Base-by-base conservation (phyloP, 1,139 yeast species). In the Candida dubliniensis region DNA sequence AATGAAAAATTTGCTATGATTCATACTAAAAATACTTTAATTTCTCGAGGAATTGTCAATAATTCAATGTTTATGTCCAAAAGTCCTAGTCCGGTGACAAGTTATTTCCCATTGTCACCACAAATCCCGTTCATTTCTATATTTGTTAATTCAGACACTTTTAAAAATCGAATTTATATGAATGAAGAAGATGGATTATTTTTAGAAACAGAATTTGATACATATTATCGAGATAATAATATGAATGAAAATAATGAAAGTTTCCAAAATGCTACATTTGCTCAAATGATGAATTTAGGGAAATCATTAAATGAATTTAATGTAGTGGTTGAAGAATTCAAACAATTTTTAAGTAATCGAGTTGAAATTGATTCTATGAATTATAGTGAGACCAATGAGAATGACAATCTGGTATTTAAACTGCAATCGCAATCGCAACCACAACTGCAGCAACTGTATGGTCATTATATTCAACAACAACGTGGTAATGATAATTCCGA, bases 271-370 rank as follows among this genome's bases (percentile, higher is more conserved):
- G 18, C n/a, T 10, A 23, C 31, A 11, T 44, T 15, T 44, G 49
- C 44, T 29, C 50, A 49, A 18, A 53, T 56, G 58, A 45, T 59
- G 8, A 65, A 77, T 47, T 67, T 83, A 27, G 91, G 90, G 8
- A 74, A 80, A 46, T 71, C 87, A n/a, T 59, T 86, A 44, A 79
- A 80, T 49, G 93, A 86, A 56, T 82, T 89, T 84, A 75, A 76
- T 45, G 43, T 52, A 3, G 62, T 74, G 32, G 82, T 83, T 26
- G 69, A 71, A 2, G 87, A 83, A 55, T 84, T 81, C 58, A 86
- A 82, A 54, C 62, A 63, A 36, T 85, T 74, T 57, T 70, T 82
- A 53, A 63, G 70, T 40, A 58, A 57, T 15, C 61, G 68, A 40
- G 63, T 71, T 32, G 75, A 69, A 43, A 54, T 61, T 11, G 76